Base-by-base conservation (phyloP, 768 basidiomycete species). In the Phlebiopsis flavidoalba region DNA sequence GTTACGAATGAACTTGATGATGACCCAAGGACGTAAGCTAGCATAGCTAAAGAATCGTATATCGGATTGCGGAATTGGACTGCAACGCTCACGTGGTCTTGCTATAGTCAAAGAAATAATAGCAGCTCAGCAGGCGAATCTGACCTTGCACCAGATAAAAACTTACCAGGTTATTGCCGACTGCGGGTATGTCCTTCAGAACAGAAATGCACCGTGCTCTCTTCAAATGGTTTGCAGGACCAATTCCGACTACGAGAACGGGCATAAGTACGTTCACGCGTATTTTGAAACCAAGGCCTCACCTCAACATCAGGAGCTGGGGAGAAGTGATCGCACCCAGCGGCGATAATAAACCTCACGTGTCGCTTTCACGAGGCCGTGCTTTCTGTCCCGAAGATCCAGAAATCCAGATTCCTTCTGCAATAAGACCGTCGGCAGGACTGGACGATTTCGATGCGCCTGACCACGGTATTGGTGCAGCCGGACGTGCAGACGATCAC, bases 21-120 rank as follows among this genome's bases (percentile, higher is more conserved):
- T 12, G 12, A 14, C 8, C 57, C 57, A 58, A 1, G 51, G 51
- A 5, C 51, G 51, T 8, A 26, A 19, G 33, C 24, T 1, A 58
- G 57, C 12, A 33, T 21, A 26, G 19, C 24, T 19, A 58, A 21
- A 11, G 57, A 58, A 19, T 58, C 21, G 17, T 35, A 12, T 14
- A 58, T 15, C 4, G 57, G 43, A 14, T n/a, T 17, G 6, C 22
- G 33, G 17, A 33, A 49, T 6, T 35, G 14, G 11, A 58, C 24
- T 17, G n/a, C 19, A n/a, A 35, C n/a, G 31, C 57, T 26, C 5
- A 58, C 19, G 43, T 58, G 57, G 24, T 58, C 57, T 58, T 58
- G 57, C 57, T 58, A 12, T 10, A 49, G 19, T 31, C 24, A 17
- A 8, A 2, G 24, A 49, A 3, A 2, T 26, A 3, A 12, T 31